These are phyloP conservation scores for Trametes meyenii DNA, from an alignment of 768 basidiomycete species.

Conservation along the genomic window DNA sequence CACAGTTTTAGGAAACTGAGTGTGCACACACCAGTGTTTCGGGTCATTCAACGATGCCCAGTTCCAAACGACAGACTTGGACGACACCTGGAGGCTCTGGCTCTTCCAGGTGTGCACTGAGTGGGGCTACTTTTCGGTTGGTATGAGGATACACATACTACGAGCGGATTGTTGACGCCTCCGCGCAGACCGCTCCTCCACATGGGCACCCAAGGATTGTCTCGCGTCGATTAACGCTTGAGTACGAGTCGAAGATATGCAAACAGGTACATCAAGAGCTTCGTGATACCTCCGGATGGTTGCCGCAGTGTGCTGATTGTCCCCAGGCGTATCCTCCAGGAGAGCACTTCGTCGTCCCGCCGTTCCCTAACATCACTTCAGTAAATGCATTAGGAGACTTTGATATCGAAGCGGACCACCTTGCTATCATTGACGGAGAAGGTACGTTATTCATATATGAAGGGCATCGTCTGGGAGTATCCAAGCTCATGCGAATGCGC, in stretches of 20 bases:
- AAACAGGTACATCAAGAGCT: conserved; percentile 50
- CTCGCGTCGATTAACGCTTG: conserved; percentile 72
- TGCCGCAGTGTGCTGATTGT: background rate
- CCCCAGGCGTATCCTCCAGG: conserved; percentile 77
- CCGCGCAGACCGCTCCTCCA: conserved; percentile 68
- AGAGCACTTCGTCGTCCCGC: conserved; percentile 69
- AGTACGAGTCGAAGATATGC: conserved; percentile 73
- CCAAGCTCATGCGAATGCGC: background rate
- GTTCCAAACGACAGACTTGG: conserved; percentile 62
- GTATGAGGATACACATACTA: conserved; percentile 21
- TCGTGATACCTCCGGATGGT: conserved; percentile 1
- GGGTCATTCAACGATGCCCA: conserved; percentile 74
- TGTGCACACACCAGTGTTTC: conserved; percentile 63
- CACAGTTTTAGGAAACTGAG: background rate
- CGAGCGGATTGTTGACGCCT: background rate
- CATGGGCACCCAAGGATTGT: conserved; percentile 69
- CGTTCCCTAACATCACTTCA: conserved; percentile 73
- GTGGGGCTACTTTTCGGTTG: conserved; percentile 92
- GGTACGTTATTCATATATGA: conserved; percentile 45
- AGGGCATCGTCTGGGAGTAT: too few relatives aligned
- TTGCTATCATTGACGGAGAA: conserved; percentile 90
- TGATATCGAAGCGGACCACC: conserved; percentile 72
- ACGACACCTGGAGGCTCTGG: conserved; percentile 87
- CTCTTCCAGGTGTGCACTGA: conserved; percentile 90
- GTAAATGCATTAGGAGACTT: conserved; percentile 90